Conservation (phyloP, 2,329 filamentous ascomycete genomes). For the Aspergillus piperis region DNA sequence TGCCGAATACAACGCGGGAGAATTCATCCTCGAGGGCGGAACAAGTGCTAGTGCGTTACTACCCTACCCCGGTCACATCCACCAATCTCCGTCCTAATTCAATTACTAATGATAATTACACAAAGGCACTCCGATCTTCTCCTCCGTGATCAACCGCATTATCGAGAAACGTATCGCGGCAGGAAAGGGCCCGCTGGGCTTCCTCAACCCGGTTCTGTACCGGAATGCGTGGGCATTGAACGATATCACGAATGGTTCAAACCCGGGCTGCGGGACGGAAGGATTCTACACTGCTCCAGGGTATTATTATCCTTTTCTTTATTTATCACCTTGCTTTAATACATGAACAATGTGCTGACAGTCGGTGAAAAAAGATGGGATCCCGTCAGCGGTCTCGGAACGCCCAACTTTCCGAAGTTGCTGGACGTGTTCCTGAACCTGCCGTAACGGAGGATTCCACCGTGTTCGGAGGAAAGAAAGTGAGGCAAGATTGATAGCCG, state of each 20-base stretch:
- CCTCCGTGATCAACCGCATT: slow-evolving; percentile 12
- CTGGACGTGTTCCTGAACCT: slow-evolving; percentile 5
- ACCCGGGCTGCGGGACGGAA: slow-evolving; percentile 9
- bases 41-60: slow-evolving; percentile 9
- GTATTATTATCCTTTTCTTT: neutral
- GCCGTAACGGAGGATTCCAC: neutral
- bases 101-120: neutral
- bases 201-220: slow-evolving; percentile 11
- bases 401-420: slow-evolving; percentile 10
- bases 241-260: slow-evolving; percentile 10
- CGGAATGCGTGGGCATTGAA: slow-evolving; percentile 5
- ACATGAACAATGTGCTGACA: neutral
- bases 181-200: slow-evolving; percentile 8
- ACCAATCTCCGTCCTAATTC: neutral
- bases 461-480: neutral
- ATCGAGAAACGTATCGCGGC: slow-evolving; percentile 9
- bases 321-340: no score
- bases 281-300: slow-evolving; percentile 10
- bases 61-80: no score
- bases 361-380: slow-evolving; percentile 1
- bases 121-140: slow-evolving; percentile 10
- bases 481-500: neutral
- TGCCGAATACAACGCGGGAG: neutral
- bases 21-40: neutral
- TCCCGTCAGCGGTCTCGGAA: slow-evolving; percentile 7